Percentiles rank a stretch among this genome's conserved stretches.
These are phyloP conservation scores for Telopea speciosissima DNA, from an alignment of 177 flowering plant species.

Conservation along the genomic window DNA sequence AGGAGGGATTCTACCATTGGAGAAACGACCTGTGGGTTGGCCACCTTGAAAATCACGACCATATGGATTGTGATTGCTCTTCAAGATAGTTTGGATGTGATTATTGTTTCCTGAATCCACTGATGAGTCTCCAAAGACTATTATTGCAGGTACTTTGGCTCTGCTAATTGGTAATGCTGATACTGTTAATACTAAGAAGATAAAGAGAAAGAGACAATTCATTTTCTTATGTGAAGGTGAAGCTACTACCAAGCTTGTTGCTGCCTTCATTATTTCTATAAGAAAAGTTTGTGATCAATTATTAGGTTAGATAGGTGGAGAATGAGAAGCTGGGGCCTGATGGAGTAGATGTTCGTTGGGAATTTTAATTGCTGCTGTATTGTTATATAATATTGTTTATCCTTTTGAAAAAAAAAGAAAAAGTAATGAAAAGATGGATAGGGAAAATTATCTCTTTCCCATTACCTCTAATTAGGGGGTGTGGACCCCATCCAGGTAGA, in stretches of 20 bases:
- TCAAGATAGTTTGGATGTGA: conserved; percentile 33
- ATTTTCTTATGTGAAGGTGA: conserved; percentile 14
- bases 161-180: neutral
- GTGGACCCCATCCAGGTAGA: too few species aligned
- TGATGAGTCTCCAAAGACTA: conserved; percentile 62
- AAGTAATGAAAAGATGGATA: too few species aligned
- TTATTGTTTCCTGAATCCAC: conserved; percentile 74
- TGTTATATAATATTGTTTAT: too few species aligned
- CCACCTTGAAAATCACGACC: conserved; percentile 52
- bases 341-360: neutral
- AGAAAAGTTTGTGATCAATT: too few species aligned
- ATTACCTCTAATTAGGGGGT: too few species aligned
- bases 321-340: neutral
- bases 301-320: neutral
- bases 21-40: conserved; percentile 49
- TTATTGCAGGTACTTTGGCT: conserved; percentile 47
- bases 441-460: too few species aligned
- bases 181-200: conserved; percentile 17
- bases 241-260: neutral
- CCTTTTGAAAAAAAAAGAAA: too few species aligned
- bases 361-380: neutral
- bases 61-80: conserved; percentile 54
- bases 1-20: conserved; percentile 45
- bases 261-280: too few species aligned
- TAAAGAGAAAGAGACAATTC: conserved; percentile 13